Base-by-base conservation (phyloP, 345 rosid genomes). In the Microthlaspi erraticum region DNA sequence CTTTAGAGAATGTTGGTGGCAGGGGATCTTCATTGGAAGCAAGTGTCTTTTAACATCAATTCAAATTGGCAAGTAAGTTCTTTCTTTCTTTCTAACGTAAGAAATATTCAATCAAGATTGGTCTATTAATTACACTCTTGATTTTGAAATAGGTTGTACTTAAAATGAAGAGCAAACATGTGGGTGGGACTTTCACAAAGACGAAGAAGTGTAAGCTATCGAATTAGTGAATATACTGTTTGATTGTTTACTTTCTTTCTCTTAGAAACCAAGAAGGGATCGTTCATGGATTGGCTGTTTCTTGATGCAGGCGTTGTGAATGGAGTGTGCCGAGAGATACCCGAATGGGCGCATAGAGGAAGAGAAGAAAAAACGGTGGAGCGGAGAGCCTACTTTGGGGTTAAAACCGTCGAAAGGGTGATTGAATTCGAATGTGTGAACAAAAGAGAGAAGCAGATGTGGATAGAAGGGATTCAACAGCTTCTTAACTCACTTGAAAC, bases 11-110 rank as follows among this genome's bases (percentile, higher is more conserved):
- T 16, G 46, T n/a, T 74, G 61, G 74, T 78, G 51, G 39, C 85
- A 93, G 98, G 97, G 68, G 97, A 78, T 70, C 85, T 90, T 50
- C 97, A 93, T 72, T 86, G 97, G 98, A 93, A 93, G 82, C 86
- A 80, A 83, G 90, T 90, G 74, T 90, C 97, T 65, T 83, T 93
- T 76, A 83, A 80, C 73, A 81, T 88, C 70, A 85, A 85, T 74
- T 83, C 97, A 17, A 85, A 80, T 71, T 89, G 86, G 79, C 93
- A 93, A 91, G 98, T 92, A 80, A 64, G 79, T 48, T 45, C 2
- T 3, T 26, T 8, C 17, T 13, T 56, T 8, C 14, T 0, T 11
- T 29, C n/a, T n/a, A n/a, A 26, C 5, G 29, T 12, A 19, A 42
- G 23, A 7, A 18, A 36, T 36, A 32, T 46, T 29, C 14, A 26